Evolutionary conservation across 192 early-diverging fungal genomes (phyloP).

Genomic region (Linnemannia zychae): DNA sequence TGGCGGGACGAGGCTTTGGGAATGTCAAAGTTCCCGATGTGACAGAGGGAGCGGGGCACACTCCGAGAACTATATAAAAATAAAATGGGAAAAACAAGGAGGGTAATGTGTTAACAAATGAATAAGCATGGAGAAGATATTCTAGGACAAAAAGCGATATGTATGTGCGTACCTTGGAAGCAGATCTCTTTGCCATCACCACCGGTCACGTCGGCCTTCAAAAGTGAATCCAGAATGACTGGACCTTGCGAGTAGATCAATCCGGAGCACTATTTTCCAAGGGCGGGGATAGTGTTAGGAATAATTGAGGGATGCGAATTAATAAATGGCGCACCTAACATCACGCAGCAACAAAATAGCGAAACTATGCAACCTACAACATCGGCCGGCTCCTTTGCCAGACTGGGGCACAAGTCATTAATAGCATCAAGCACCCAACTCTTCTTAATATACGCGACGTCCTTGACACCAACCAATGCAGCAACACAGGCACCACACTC

Average conservation of each 20-base stretch:
- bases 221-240: conserved; percentile 51
- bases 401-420: conserved; percentile 35
- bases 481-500: conserved; percentile 58
- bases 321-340: background rate
- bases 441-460: conserved; percentile 56
- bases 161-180: conserved; percentile 23
- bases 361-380: conserved; percentile 44
- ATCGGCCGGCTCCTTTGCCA: conserved; percentile 39
- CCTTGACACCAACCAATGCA: conserved; percentile 52
- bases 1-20: conserved; percentile 58
- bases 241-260: conserved; percentile 58
- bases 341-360: background rate
- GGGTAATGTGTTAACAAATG: background rate
- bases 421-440: conserved; percentile 36
- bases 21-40: conserved; percentile 48
- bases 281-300: too few relatives aligned
- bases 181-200: conserved; percentile 61
- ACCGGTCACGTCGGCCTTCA: conserved; percentile 26
- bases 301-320: too few relatives aligned
- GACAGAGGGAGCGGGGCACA: conserved; percentile 59
- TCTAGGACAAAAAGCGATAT: background rate
- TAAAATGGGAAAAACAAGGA: background rate
- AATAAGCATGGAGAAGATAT: background rate
- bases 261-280: conserved; percentile 55
- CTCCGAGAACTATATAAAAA: conserved; percentile 16